These are phyloP conservation scores for Ammopiptanthus mongolicus DNA, from an alignment of 306 rosid genomes.

Conservation along the genomic window DNA sequence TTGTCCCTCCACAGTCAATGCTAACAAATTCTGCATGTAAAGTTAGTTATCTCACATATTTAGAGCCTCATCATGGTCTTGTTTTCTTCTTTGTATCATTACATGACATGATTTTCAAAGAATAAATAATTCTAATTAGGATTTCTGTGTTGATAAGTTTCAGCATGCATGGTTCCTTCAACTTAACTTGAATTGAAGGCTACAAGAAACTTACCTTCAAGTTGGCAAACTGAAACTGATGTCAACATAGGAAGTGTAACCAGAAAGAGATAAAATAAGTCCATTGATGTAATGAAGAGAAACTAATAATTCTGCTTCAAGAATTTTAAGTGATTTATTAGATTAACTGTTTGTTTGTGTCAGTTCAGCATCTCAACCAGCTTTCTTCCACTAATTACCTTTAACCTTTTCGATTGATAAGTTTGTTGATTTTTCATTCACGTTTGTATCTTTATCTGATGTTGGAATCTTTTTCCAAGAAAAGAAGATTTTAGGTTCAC, in stretches of 20 bases:
- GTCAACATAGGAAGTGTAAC: constrained; percentile 28
- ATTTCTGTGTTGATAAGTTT: background rate
- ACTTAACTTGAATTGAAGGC: constrained; percentile 8
- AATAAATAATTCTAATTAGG: background rate
- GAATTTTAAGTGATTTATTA: constrained; percentile 15
- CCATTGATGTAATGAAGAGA: constrained; percentile 51
- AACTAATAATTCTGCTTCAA: constrained; percentile 13
- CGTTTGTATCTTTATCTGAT: constrained; percentile 26
- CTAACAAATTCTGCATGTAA: constrained; percentile 61
- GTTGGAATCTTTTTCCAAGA: constrained; percentile 40
- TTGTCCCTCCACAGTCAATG: constrained; percentile 71
- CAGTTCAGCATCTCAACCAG: constrained; percentile 28
- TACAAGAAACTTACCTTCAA: constrained; percentile 50
- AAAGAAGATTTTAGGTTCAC: constrained; percentile 21
- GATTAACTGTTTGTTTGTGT: constrained; percentile 25
- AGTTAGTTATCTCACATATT: constrained; percentile 2
- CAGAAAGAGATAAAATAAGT: constrained; percentile 33
- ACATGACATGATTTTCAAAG: background rate
- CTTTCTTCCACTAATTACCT: constrained; percentile 11
- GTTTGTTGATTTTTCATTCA: constrained; percentile 47
- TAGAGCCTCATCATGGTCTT: background rate
- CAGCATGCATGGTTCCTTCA: background rate
- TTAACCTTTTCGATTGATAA: constrained; percentile 28
- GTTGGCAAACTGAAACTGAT: constrained; percentile 49
- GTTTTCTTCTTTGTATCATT: background rate